Conservation (phyloP, 1,139 yeast genomes). For the Kodamaea alishanica region DNA sequence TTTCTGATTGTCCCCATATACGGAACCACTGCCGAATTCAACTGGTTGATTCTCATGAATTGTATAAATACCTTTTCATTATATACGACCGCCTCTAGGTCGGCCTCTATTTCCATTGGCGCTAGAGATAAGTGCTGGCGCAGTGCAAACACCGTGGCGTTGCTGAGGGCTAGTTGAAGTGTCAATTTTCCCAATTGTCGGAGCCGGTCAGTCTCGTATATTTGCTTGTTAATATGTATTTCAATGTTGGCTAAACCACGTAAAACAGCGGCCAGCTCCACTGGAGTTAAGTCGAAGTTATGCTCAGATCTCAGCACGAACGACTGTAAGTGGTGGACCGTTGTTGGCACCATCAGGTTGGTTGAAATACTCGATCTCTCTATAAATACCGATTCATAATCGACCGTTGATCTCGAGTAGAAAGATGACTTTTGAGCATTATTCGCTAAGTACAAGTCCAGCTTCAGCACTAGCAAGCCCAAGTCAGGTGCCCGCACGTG, state of each 20-base stretch:
- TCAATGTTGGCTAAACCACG: slow-evolving; percentile 22
- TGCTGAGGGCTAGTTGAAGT: slow-evolving; percentile 19
- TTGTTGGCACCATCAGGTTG: slow-evolving; percentile 1
- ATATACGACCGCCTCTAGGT: slow-evolving; percentile 19
- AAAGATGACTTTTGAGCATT: slow-evolving; percentile 11
- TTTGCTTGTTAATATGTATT: slow-evolving; percentile 5
- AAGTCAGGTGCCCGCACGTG: no score
- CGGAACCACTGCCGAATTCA: slow-evolving; percentile 30
- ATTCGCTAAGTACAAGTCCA: slow-evolving; percentile 5
- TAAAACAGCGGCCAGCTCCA: slow-evolving; percentile 9
- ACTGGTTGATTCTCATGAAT: slow-evolving; percentile 32
- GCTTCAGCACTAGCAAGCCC: slow-evolving; percentile 6
- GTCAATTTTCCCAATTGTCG: slow-evolving; percentile 21
- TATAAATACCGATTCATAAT: slow-evolving; percentile 13
- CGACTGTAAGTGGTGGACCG: no score
- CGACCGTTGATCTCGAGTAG: slow-evolving; percentile 15
- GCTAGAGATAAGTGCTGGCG: slow-evolving; percentile 27
- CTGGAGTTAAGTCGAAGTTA: no score
- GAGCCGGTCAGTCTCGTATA: slow-evolving; percentile 14
- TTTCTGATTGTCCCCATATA: slow-evolving; percentile 26
- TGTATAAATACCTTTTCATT: slow-evolving; percentile 22
- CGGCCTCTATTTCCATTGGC: slow-evolving; percentile 23
- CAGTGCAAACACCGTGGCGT: slow-evolving; percentile 25
- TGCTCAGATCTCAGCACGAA: no score
- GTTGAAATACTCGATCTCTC: slow-evolving; percentile 12